Evolutionary conservation across 1,139 yeast genomes (phyloP), one percentile per base, ranked within the genome.

Genomic region (Ogataea hybrid): DNA sequence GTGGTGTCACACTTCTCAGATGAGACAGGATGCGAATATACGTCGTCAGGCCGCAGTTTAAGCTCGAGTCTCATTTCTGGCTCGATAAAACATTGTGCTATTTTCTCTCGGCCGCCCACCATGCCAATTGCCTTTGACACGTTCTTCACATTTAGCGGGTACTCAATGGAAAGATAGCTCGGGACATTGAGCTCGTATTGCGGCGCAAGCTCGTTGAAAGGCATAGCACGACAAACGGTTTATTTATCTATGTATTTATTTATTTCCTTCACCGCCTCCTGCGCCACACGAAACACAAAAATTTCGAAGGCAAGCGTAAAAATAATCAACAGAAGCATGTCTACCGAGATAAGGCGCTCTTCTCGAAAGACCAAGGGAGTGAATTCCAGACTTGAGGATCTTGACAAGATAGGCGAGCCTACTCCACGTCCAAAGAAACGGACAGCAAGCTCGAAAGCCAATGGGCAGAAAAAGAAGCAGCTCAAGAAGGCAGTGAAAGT

Each of bases 1-100:
- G 73, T 69, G 6, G 55, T 71, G 54, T 57, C 71, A 50, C 60
- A 48, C 11, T 38, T 45, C 39, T 50, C 67, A 58, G 89, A 71
- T 63, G 72, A 64, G 3, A 92, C 69, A 0, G 97, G 96, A 61
- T 92, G 98, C 50, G 86, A 92, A 60, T 84, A 81, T 36, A 82
- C 75, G 64, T 82, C 90, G 8, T 75, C 66, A 28, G 71, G 64
- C 41, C 97, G 65, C 41, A 87, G 68, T 50, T 84, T 59, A 47
- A 85, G 68, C 54, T 85, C 90, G 37, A 89, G 68, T n/a, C 12
- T 46, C 44, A 52, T 48, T 27, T 49, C 60, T 6, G 58, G 57
- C 12, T 60, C 63, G 15, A 59, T 55, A 32, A 59, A 58, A 28
- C 72, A 74, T 41, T 61, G 59, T 7, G 69, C 53, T 11, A 78